Evolutionary conservation across 2,329 filamentous ascomycete species (phyloP).

Genomic region (Aspergillus sp.): DNA sequence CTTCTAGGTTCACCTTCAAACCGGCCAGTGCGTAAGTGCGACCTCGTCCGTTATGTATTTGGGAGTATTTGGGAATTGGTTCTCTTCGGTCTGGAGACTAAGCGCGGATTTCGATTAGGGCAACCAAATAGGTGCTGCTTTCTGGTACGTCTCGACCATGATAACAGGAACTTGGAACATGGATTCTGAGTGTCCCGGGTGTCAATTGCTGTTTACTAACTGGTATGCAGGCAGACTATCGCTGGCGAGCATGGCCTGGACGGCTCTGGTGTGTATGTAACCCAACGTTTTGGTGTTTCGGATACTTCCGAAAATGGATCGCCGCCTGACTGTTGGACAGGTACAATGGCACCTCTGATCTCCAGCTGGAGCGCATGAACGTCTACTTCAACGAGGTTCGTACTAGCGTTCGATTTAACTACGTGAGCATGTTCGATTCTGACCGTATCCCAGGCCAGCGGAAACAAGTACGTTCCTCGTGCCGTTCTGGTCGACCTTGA

Average conservation of each 20-base stretch:
- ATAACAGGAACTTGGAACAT: neutral
- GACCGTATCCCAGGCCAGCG: slow-evolving; percentile 40
- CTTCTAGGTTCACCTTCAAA: slow-evolving; percentile 92
- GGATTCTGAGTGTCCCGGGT: neutral
- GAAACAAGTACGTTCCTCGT: slow-evolving; percentile 99
- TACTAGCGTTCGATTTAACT: slow-evolving; percentile 3
- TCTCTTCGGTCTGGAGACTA: slow-evolving; percentile 10
- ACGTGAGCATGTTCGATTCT: slow-evolving; percentile 4
- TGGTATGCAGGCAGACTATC: slow-evolving; percentile 58
- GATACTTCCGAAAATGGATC: slow-evolving; percentile 6
- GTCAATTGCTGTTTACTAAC: slow-evolving; percentile 28
- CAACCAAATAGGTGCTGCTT: slow-evolving; percentile 99
- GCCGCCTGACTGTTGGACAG: slow-evolving; percentile 39
- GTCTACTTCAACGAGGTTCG: slow-evolving; percentile 94
- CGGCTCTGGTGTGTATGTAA: slow-evolving; percentile 82
- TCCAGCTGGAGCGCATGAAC: slow-evolving; percentile 99
- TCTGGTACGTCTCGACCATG: slow-evolving; percentile 59
- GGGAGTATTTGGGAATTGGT: neutral
- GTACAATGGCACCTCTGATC: slow-evolving; percentile 96
- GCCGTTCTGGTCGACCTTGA: slow-evolving; percentile 98
- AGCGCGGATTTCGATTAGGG: slow-evolving; percentile 51
- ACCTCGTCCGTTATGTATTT: slow-evolving; percentile 4
- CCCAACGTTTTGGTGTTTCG: slow-evolving; percentile 4
- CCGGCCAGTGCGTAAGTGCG: slow-evolving; percentile 90
- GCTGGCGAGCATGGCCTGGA: slow-evolving; percentile 93